Evolutionary conservation across 1,139 yeast genomes (phyloP), one percentile per base, ranked within the genome.

Genomic region (Meyerozyma elateridarum): DNA sequence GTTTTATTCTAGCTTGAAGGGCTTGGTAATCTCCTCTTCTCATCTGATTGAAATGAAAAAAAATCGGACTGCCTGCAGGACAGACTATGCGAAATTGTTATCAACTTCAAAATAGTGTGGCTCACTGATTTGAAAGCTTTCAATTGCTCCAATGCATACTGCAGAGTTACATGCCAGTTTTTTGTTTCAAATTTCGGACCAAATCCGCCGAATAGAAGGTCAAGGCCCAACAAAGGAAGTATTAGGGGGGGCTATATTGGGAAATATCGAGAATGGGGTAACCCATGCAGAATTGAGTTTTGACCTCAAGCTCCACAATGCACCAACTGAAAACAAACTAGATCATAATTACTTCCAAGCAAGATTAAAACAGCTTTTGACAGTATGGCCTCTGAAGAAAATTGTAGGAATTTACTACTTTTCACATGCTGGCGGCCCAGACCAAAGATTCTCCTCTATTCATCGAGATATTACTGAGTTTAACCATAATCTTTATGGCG

Each of bases 171-270:
- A 18, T 24, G 18, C 27, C 27, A 24, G 18, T 11, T 18, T 24
- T 11, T 24, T 24, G 27, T 24, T 24, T 8, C 27, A 24, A 8
- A n/a, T 24, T 13, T 15, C 17, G 18, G 27, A 24, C 12, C 17
- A 15, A 9, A 18, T 15, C n/a, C n/a, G n/a, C n/a, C n/a, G n/a
- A n/a, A n/a, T n/a, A n/a, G n/a, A n/a, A n/a, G n/a, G n/a, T n/a
- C n/a, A n/a, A n/a, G n/a, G n/a, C n/a, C n/a, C n/a, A n/a, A n/a
- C n/a, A n/a, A n/a, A n/a, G n/a, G n/a, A n/a, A n/a, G n/a, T n/a
- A n/a, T n/a, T n/a, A n/a, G n/a, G n/a, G n/a, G 70, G 70, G 0
- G 44, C 61, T 1, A 36, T 64, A 8, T 32, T 63, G 8, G 70
- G 70, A 0, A 34, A 33, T 12, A 21, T 40, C 11, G 20, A 36